Conservation (phyloP, 1,284 basidiomycete species). For the Ceratobasidium sp. region DNA sequence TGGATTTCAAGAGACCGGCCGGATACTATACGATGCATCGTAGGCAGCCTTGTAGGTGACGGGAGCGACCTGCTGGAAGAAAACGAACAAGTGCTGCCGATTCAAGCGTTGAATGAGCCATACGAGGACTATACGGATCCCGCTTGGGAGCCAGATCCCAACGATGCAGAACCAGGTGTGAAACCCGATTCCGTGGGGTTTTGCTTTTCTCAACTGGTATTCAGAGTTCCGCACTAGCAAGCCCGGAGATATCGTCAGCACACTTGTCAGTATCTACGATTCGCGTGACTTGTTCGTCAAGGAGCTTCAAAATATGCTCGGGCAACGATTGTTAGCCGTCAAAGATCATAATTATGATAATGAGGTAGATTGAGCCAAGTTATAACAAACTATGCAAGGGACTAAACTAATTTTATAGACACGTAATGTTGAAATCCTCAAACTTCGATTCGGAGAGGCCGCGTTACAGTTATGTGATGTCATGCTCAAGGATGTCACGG, state of each 20-base stretch:
- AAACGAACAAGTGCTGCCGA: constrained; percentile 74
- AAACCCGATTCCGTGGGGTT: constrained; percentile 18
- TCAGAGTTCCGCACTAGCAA: constrained; percentile 88
- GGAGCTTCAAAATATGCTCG: constrained; percentile 88
- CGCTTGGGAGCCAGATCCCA: constrained; percentile 92
- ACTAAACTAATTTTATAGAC: constrained; percentile 58
- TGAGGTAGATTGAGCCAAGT: constrained; percentile 65
- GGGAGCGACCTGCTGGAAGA: constrained; percentile 83
- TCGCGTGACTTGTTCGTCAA: constrained; percentile 94
- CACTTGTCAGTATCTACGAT: constrained; percentile 94
- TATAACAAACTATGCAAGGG: neutral
- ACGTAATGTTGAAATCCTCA: constrained; percentile 89
- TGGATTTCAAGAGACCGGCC: constrained; percentile 86
- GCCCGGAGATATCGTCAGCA: constrained; percentile 89
- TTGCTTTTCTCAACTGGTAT: constrained; percentile 1
- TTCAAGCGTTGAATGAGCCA: constrained; percentile 68
- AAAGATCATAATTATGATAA: constrained; percentile 81
- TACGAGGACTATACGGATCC: constrained; percentile 86
- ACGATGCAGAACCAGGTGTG: constrained; percentile 89
- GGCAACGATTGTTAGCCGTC: constrained; percentile 79
- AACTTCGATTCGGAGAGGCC: constrained; percentile 90
- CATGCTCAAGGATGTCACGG: constrained; percentile 94
- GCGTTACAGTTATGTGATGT: constrained; percentile 93
- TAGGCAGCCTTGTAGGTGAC: constrained; percentile 88
- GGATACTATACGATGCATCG: constrained; percentile 91